Conservation (phyloP, 2,329 filamentous ascomycete species). For the Exophiala sp. region DNA sequence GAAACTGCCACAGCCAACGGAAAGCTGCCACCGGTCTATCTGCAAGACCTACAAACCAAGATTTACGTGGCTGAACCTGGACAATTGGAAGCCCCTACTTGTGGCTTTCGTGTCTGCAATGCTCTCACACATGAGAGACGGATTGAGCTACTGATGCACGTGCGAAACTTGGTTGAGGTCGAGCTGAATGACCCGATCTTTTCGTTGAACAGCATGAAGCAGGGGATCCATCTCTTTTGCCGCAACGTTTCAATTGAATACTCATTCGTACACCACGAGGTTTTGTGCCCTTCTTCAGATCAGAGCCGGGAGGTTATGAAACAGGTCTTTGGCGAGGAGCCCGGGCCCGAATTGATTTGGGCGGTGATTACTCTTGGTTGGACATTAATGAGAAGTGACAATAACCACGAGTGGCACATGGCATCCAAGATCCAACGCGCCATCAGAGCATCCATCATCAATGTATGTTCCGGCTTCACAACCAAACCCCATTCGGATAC, state of each 20-base stretch:
- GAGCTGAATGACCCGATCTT: constrained; percentile 9
- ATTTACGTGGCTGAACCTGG: constrained; percentile 2
- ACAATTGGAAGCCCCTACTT: constrained; percentile 6
- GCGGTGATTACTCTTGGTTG: constrained; percentile 8
- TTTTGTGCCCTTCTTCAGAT: constrained; percentile 1
- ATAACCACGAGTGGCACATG: constrained; percentile 4
- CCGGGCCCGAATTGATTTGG: constrained; percentile 9
- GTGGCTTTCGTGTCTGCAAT: constrained; percentile 9
- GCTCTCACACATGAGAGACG: constrained; percentile 10
- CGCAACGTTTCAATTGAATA: constrained; percentile 12
- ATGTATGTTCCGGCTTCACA: neutral
- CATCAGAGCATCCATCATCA: constrained; percentile 6
- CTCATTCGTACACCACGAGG: constrained; percentile 7
- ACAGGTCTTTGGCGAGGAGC: constrained; percentile 2
- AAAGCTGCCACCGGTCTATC: constrained; percentile 3
- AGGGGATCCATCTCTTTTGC: constrained; percentile 10
- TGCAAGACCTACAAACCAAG: constrained; percentile 10
- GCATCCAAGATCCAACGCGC: constrained; percentile 8
- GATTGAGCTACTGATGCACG: constrained; percentile 9
- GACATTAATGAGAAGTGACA: constrained; percentile 7
- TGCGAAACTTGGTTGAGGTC: constrained; percentile 2
- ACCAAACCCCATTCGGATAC: neutral
- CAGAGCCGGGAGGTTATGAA: neutral
- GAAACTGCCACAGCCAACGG: neutral
- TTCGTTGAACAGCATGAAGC: constrained; percentile 14